Evolutionary conservation across 257 asterid genomes (phyloP), one percentile per base, ranked within the genome.

Genomic region (Solanum peruvianum): DNA sequence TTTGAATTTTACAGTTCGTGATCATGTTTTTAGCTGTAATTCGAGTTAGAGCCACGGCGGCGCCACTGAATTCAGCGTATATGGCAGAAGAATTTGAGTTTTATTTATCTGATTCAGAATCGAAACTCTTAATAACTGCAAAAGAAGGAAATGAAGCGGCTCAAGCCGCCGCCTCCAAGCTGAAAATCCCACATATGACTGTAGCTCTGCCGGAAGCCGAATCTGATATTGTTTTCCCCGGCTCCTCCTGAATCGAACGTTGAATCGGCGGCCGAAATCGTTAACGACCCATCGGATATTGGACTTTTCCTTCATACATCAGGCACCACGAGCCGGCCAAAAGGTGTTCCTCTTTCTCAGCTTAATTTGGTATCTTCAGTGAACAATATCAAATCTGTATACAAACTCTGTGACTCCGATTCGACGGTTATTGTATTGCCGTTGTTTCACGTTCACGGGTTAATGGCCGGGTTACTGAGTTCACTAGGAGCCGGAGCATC

Each of bases 221-320:
- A 7, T 88, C 93, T 4, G 97, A 94, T 23, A 83, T 94, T 11
- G 18, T 37, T 29, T 69, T 89, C 92, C 45, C 94, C 96, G 18
- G 44, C 89, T 56, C 90, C 81, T 7, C 82, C 95, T 76, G 90
- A 87, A 21, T 83, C 89, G 6, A 88, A 90, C 86, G 42, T 66
- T 15, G 91, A 86, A 60, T 86, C 93, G 77, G 86, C 93, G 45
- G 86, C 94, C 1, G 62, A 91, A 84, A 89, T 96, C 84, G 85
- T 88, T 4, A 96, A 96, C 87, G 96, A 96, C 52, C 95, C 99
- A 11, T 88, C 93, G 35, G 99, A 97, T 87, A 92, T 85, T 44
- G 92, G 99, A 5, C 98, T 97, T 41, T 97, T 97, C 90, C 98
- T 97, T 86, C 99, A 97, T 90, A 97, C 99, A n/a, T 97, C 99